Conservation (phyloP, 352 stramenopile genomes). For the Globisporangium nunn region DNA sequence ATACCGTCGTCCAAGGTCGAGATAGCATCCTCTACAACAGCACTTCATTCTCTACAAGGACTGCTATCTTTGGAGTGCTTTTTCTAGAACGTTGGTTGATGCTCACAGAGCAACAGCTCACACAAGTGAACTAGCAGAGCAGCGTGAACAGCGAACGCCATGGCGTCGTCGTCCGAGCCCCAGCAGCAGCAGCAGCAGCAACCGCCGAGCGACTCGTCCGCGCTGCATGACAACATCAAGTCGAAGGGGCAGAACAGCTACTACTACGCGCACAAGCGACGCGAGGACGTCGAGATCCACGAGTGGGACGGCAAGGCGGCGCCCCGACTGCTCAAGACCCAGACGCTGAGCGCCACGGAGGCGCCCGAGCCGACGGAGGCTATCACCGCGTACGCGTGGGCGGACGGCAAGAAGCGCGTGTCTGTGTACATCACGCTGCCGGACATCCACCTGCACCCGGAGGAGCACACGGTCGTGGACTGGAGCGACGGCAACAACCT, state of each 20-base stretch:
- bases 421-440: conserved; percentile 71
- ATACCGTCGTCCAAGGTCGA: too few relatives aligned
- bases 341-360: conserved; percentile 18
- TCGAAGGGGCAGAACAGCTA: conserved; percentile 81
- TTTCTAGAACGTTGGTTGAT: too few relatives aligned
- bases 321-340: conserved; percentile 66
- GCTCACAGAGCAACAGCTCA: too few relatives aligned
- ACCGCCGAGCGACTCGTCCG: conserved; percentile 21
- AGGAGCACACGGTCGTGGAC: conserved; percentile 60
- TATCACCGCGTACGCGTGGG: conserved; percentile 79
- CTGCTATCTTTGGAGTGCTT: too few relatives aligned
- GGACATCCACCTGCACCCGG: conserved; percentile 47
- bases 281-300: conserved; percentile 69
- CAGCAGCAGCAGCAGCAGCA: conserved; percentile 1
- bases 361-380: conserved; percentile 29
- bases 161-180: background rate
- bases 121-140: too few relatives aligned
- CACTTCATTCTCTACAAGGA: too few relatives aligned
- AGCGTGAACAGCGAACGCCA: background rate
- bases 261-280: conserved; percentile 86
- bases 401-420: conserved; percentile 74
- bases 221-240: conserved; percentile 79
- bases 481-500: conserved; percentile 49
- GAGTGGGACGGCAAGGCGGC: conserved; percentile 77
- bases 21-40: too few relatives aligned